Evolutionary conservation across 2,329 filamentous ascomycete genomes (phyloP).

Genomic region (Falciphora oryzae): DNA sequence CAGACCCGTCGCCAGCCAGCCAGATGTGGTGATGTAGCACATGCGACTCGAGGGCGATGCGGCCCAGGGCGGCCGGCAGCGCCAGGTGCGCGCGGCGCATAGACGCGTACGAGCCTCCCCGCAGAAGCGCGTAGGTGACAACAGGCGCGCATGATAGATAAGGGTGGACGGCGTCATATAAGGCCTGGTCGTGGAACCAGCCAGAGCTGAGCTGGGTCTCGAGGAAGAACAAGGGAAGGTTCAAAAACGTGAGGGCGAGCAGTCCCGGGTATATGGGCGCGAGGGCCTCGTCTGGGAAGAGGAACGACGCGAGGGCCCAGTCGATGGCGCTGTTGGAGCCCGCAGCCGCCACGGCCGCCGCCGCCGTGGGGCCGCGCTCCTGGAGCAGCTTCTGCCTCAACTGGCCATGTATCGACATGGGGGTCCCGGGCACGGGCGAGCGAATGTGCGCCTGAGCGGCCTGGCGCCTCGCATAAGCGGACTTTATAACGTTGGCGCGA

Average conservation of each 20-base stretch:
- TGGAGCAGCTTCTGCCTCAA: background rate
- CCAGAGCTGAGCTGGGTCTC: conserved; percentile 12
- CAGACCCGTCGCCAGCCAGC: conserved; percentile 52
- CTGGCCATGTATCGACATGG: background rate
- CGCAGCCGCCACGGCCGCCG: background rate
- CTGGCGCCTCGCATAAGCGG: conserved; percentile 1
- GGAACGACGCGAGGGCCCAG: conserved; percentile 9
- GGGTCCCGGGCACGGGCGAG: background rate
- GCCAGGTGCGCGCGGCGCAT: conserved; percentile 38
- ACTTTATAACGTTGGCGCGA: conserved; percentile 8
- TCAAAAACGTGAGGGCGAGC: conserved; percentile 16
- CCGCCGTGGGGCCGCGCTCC: background rate
- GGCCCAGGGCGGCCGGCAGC: conserved; percentile 48
- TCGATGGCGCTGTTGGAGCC: conserved; percentile 8
- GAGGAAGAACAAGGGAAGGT: conserved; percentile 28
- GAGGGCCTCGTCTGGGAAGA: conserved; percentile 21
- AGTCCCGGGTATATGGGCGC: conserved; percentile 37
- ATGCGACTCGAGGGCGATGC: conserved; percentile 53
- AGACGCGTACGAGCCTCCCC: conserved; percentile 36
- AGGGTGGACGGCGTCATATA: conserved; percentile 24
- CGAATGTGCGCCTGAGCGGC: background rate
- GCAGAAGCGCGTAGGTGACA: conserved; percentile 43
- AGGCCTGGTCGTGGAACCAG: background rate
- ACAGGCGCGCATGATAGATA: conserved; percentile 46
- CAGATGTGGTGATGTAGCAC: conserved; percentile 57